Base-by-base conservation (phyloP, 2,329 filamentous ascomycete species). In the Claviceps capensis region DNA sequence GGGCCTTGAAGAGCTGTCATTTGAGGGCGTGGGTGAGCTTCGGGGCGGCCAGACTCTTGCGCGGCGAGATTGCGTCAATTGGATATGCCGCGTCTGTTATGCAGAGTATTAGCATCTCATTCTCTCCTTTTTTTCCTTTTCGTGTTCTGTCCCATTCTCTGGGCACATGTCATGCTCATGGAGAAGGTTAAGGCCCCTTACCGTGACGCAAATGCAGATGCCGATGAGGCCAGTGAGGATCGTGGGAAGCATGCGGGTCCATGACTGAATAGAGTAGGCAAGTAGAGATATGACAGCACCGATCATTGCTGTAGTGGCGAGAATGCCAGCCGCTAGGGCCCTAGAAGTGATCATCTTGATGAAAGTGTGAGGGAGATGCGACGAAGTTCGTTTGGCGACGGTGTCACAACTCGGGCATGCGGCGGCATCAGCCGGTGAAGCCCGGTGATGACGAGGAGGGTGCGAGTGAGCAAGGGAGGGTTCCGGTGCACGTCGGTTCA, bases 161-260 rank as follows among this genome's bases (percentile, higher is more conserved):
- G 40, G n/a, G 19, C 40, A 42, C n/a, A 14, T 14, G 13, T 9
- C 19, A 44, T 17, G 22, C 14, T 23, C 11, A 11, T 42, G 40
- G 19, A 14, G 14, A 17, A 41, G 6, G 2, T 3, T 9, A 9
- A 19, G 38, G 7, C 22, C 19, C 22, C 61, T 52, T 57, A 68
- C 68, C 34, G 63, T 63, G 30, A 63, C 43, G 48, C 65, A 67
- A 47, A 67, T 59, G 50, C 56, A 14, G 2, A 63, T 48, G 19
- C 50, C 50, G n/a, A 63, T 53, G 43, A 58, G 19, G 2, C 57
- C 44, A 5, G 61, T 43, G 30, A 64, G 16, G 30, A 51, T 50
- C 0, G 58, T 57, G 37, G 56, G 50, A 5, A 50, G 36, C 34
- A 47, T 23, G 37, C 38, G 42, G 47, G 17, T 47, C 51, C 51